Evolutionary conservation across 352 stramenopile species (phyloP), one percentile per base, ranked within the genome.

Genomic region (Blastocystis sp.): DNA sequence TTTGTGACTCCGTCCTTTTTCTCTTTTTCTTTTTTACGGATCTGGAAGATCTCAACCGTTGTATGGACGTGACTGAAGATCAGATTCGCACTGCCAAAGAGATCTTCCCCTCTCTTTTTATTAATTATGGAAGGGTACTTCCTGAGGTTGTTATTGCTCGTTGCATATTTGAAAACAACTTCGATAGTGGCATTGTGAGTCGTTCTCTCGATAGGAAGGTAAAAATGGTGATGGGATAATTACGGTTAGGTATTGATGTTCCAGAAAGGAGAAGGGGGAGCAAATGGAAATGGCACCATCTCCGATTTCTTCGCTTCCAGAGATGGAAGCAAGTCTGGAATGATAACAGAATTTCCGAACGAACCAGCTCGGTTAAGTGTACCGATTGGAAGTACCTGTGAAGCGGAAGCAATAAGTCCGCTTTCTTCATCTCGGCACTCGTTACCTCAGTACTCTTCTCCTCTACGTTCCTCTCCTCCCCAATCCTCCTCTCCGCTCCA

Each of bases 71-170:
- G 32, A 77, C 65, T 12, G 37, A 77, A 11, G 65, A 42, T 42
- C 32, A 77, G 32, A 42, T 42, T 24, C 11, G 4, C 14, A 54
- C 43, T 19, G 43, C 43, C n/a, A 42, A 77, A 16, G 65, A 77
- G 43, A 27, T 83, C 71, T 83, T 65, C 21, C 71, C 71, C 7
- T 83, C 71, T 29, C 52, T 83, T n/a, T 83, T 83, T 54, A 67
- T 66, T 16, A 37, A 83, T 37, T 83, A 46, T 43, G 2, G 14
- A 16, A 19, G 6, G n/a, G 1, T 1, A 35, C 24, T 83, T n/a
- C 29, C 71, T 11, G n/a, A 51, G 3, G 29, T 52, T 6, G 71
- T 65, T 37, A 67, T 83, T 46, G 49, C 32, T 14, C 35, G 49
- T 0, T 63, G 46, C 1, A 66, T 83, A 3, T 51, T 83, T 29